Base-by-base conservation (phyloP, 768 basidiomycete genomes). In the Pleurotus platypus region DNA sequence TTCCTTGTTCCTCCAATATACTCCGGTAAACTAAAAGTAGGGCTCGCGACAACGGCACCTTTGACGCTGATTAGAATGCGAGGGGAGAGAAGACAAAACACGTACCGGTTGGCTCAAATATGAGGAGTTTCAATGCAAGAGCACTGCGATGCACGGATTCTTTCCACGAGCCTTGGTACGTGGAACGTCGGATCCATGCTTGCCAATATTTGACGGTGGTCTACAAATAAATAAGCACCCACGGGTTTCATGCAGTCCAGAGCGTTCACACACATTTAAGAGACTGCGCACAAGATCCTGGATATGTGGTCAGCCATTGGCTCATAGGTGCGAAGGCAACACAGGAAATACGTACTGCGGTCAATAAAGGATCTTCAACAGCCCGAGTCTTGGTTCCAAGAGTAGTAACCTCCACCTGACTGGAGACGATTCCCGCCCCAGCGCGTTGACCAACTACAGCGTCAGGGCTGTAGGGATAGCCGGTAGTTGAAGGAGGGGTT, bases 21-120 rank as follows among this genome's bases (percentile, higher is more conserved):
- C 67, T 97, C 95, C 0, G 95, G 95, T 9, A 98, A 74, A 60
- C 91, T 92, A 72, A 98, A 98, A 0, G 95, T 98, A 0, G 96
- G 94, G 60, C 92, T 94, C 0, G 96, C 96, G 6, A 98, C 89
- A 48, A 97, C 89, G 1, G 95, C 94, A 20, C 94, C 92, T 78
- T 50, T 11, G 12, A 38, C 45, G n/a, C 18, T 38, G n/a, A 45
- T 24, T 49, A 27, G n/a, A 50, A 35, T 30, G 56, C 58, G 9
- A 11, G 30, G 55, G 42, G 27, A 47, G n/a, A n/a, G n/a, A n/a
- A n/a, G 45, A n/a, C 51, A 26, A 27, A 45, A 38, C 53, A 60
- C 43, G 5, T 42, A 83, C 89, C 90, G 1, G 92, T 97, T 1
- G 93, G 94, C 67, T 96, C 94, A 64, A 83, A 98, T 46, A 94